phyloP scores from a whole-genome alignment of 2,329 filamentous ascomycete species.

The Calonectria ilicicola region DNA sequence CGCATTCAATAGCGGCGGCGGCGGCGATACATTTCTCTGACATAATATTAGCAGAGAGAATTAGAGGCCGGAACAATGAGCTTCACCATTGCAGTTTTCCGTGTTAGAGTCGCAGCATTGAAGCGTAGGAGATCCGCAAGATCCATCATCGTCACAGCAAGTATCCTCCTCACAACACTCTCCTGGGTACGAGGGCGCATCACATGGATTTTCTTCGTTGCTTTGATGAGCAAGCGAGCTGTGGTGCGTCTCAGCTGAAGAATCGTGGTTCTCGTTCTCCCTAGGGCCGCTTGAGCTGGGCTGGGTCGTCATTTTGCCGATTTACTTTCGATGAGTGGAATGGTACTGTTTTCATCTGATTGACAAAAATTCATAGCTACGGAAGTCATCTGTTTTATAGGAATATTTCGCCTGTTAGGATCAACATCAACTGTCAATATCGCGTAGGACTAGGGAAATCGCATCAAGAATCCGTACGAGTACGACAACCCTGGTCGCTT shows the following conservation, averaged over 20 bases:
- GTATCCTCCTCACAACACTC: background rate
- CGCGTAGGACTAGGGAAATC: background rate
- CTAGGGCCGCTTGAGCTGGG: background rate
- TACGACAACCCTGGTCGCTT: background rate
- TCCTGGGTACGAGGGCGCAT: background rate
- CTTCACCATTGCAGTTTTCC: background rate
- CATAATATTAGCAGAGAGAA: background rate
- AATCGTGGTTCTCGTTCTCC: background rate
- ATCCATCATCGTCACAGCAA: background rate
- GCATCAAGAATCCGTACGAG: too few relatives aligned
- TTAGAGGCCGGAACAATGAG: fast-evolving
- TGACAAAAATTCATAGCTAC: background rate
- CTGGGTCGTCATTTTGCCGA: background rate
- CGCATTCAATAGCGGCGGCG: background rate
- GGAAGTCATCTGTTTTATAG: background rate
- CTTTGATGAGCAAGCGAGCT: background rate
- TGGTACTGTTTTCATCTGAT: too few relatives aligned
- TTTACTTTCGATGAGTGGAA: background rate
- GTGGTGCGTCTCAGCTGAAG: background rate
- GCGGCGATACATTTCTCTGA: background rate
- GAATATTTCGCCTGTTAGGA: background rate
- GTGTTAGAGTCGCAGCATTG: background rate
- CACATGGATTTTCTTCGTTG: background rate
- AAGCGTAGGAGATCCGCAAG: background rate
- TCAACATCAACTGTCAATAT: background rate